Percentiles rank a stretch among this genome's conserved stretches.
These are phyloP conservation scores for Penicillium robsamsonii DNA, from an alignment of 495 filamentous ascomycete genomes.

Conservation along the genomic window DNA sequence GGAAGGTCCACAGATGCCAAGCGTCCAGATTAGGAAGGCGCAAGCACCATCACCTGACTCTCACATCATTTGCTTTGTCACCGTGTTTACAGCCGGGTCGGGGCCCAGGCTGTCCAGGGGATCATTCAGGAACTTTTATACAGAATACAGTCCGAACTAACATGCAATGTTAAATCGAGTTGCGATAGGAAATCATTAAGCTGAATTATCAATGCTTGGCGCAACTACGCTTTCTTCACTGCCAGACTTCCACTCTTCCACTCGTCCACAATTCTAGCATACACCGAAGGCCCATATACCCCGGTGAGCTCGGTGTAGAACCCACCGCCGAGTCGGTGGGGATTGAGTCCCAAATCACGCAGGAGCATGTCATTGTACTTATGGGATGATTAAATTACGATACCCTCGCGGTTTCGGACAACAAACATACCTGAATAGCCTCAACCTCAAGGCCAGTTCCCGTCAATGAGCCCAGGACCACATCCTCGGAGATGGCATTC, in stretches of 20 bases:
- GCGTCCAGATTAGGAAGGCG: slow-evolving; percentile 20
- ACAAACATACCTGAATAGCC: slow-evolving; percentile 28
- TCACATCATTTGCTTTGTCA: slow-evolving; percentile 6
- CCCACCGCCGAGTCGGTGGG: slow-evolving; percentile 28
- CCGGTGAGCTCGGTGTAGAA: slow-evolving; percentile 26
- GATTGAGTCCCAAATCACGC: slow-evolving; percentile 32
- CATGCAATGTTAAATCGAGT: not conserved
- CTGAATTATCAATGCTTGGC: not conserved
- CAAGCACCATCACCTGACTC: slow-evolving; percentile 18
- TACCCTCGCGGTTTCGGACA: not conserved
- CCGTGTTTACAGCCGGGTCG: not conserved
- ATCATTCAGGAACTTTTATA: not conserved
- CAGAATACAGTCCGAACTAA: not conserved
- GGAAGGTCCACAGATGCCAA: not conserved
- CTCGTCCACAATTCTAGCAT: slow-evolving; percentile 33
- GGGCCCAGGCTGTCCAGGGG: not conserved
- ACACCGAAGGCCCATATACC: slow-evolving; percentile 29
- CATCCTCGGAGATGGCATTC: slow-evolving; percentile 27
- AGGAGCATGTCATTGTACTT: slow-evolving; percentile 36
- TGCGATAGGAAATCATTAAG: not conserved
- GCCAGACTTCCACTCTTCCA: slow-evolving; percentile 14
- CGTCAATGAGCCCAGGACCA: slow-evolving; percentile 27
- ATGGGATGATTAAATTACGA: not conserved
- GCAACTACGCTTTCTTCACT: not conserved
- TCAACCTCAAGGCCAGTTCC: slow-evolving; percentile 28